Evolutionary conservation across 306 rosid species (phyloP), one percentile per base, ranked within the genome.

Genomic region (Vigna nakashimae): DNA sequence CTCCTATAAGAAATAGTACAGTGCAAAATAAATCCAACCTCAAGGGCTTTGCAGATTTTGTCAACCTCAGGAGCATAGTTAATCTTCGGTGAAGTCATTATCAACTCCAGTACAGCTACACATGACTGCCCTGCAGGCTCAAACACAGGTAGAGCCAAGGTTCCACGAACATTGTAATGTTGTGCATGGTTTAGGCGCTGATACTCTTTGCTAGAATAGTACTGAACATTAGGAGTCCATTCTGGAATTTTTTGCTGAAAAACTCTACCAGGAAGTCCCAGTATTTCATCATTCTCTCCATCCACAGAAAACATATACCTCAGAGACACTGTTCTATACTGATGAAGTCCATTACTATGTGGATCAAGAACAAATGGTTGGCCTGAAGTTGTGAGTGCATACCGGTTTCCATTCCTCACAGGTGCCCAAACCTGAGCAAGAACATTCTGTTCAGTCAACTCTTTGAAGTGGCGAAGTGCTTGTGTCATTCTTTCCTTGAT

Each of bases 371-470:
- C 83, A 76, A 94, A 94, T n/a, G 98, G 96, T 73, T 91, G 98
- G 38, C 94, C 98, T 9, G 90, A 88, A 64, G 98, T 92, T 80
- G 97, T 86, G 6, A 94, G 98, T 6, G 82, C 87, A 73, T 76
- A 60, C 60, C 82, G 86, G 40, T 74, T 80, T 20, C 91, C 94
- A 1, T 75, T 80, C 79, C 84, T 92, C 36, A 90, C 88, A 1
- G 98, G 97, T 12, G 91, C 96, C 98, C 98, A 94, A 86, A 94
- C 80, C 83, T 94, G 98, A 73, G 94, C 97, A 8, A 94, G 87
- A 64, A 91, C 86, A 80, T 89, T 89, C 62, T 89, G 91, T 82
- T 86, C 92, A 0, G 92, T 85, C 50, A 82, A 84, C 59, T 91
- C 92, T 82, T 91, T 94, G 77, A 91, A 86, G 82, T 79, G 28